Percentiles rank a stretch among this genome's conserved stretches.
These are phyloP conservation scores for Sporothrix globosa DNA, from an alignment of 2,329 filamentous ascomycete genomes.

Conservation along the genomic window DNA sequence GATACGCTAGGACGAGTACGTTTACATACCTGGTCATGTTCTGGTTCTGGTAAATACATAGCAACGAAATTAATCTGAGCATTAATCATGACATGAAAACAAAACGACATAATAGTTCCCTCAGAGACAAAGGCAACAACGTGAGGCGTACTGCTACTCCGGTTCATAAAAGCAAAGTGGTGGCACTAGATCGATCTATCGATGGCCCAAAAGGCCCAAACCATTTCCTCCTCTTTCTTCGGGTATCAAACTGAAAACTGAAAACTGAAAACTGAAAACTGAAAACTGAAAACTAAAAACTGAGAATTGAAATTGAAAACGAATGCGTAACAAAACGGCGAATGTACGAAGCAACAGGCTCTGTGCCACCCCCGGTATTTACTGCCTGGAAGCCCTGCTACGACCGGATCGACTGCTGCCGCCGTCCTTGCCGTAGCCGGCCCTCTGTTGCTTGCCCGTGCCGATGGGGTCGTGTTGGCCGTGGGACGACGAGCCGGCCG, in stretches of 20 bases:
- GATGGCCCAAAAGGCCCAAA: background rate
- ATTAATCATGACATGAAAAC: background rate
- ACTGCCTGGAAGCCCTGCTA: background rate
- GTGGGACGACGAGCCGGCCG: background rate
- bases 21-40: constrained; percentile 3
- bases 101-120: background rate
- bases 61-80: background rate
- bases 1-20: background rate
- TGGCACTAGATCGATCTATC: constrained; percentile 18
- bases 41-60: constrained; percentile 2
- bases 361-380: background rate
- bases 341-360: background rate
- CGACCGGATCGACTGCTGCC: background rate
- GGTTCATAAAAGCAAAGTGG: constrained; percentile 3
- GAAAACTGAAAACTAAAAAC: background rate
- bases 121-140: background rate
- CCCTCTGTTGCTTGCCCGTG: background rate
- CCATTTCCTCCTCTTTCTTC: constrained; percentile 2
- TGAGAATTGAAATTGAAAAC: no score
- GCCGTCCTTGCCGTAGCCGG: background rate
- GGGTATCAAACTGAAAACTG: constrained; percentile 3
- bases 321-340: background rate
- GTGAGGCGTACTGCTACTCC: background rate
- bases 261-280: background rate
- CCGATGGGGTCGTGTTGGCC: background rate